Base-by-base conservation (phyloP, 2,329 filamentous ascomycete genomes). In the Trichophyton schoenleinii region DNA sequence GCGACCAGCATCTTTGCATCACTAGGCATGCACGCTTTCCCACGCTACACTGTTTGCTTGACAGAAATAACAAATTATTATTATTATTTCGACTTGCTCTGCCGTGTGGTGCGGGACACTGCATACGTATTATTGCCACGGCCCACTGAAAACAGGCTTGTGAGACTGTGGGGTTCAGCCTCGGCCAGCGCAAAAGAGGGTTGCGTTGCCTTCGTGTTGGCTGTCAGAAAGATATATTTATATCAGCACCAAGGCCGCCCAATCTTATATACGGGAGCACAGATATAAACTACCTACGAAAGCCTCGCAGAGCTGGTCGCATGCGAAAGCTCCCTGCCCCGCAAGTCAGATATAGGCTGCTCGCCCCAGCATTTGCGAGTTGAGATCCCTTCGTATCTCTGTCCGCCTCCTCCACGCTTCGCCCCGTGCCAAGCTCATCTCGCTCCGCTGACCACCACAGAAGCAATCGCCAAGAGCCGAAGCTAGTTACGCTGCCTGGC, bases 111-210 rank as follows among this genome's bases (percentile, higher is more conserved):
- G 25, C 34, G 52, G 4, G 25, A 25, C 15, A 36, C 15, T 34
- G 11, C 28, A 18, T 31, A 55, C 7, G 18, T 18, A 18, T 20
- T 34, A 55, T 55, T 55, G 25, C 52, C 52, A 55, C 52, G 52
- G 18, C 52, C 52, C 18, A 44, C 34, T 48, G 44, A 20, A 11
- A 11, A 28, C 9, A 53, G 18, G 52, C 28, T 55, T 20, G 13
- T 11, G n/a, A 55, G 52, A 6, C 52, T 55, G 52, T 55, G 52
- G 52, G 52, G 52, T 36, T 34, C 52, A 55, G 52, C 52, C 52
- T 55, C 52, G 52, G 52, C 46, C 46, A 28, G 13, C 18, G 44
- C 25, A 3, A 38, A 38, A 38, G 11, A 13, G 25, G 44, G 44
- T 7, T 52, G 20, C 46, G 8, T 38, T 13, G 34, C 34, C 34